phyloP scores from a whole-genome alignment of 2,329 filamentous ascomycete genomes.

The Phyllosticta paracitricarpa region DNA sequence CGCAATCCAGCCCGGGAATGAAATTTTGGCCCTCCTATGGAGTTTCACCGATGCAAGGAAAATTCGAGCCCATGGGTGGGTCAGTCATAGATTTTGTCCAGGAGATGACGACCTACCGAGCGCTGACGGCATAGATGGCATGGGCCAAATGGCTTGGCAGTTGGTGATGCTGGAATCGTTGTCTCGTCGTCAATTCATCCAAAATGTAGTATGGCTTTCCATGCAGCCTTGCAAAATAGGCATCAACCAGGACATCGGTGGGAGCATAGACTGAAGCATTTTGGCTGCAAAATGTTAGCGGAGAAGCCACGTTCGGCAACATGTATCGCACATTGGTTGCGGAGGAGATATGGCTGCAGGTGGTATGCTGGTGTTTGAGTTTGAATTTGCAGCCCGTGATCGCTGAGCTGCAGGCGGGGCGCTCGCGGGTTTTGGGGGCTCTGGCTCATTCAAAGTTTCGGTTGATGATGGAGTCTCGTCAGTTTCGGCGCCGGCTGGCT shows the following conservation, averaged over 20 bases:
- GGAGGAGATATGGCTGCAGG: constrained; percentile 5
- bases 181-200: constrained; percentile 65
- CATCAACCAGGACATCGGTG: constrained; percentile 58
- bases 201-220: constrained; percentile 74
- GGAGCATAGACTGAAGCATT: constrained; percentile 16
- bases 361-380: neutral
- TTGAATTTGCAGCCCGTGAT: neutral
- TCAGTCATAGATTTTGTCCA: neutral
- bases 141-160: constrained; percentile 43
- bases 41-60: neutral
- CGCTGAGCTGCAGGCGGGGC: neutral
- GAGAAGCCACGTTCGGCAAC: neutral
- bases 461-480: neutral
- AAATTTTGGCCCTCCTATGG: neutral
- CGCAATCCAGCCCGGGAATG: neutral
- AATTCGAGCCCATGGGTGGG: neutral
- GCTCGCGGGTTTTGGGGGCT: constrained; percentile 1
- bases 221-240: constrained; percentile 70
- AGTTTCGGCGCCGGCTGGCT: constrained; percentile 13
- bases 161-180: constrained; percentile 59
- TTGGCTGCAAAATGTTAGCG: constrained; percentile 12
- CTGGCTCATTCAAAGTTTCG: constrained; percentile 7
- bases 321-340: constrained; percentile 5
- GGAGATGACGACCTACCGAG: constrained; percentile 25
- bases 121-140: constrained; percentile 42